Conservation (phyloP, 192 early-diverging fungal species). For the Linnemannia exigua region DNA sequence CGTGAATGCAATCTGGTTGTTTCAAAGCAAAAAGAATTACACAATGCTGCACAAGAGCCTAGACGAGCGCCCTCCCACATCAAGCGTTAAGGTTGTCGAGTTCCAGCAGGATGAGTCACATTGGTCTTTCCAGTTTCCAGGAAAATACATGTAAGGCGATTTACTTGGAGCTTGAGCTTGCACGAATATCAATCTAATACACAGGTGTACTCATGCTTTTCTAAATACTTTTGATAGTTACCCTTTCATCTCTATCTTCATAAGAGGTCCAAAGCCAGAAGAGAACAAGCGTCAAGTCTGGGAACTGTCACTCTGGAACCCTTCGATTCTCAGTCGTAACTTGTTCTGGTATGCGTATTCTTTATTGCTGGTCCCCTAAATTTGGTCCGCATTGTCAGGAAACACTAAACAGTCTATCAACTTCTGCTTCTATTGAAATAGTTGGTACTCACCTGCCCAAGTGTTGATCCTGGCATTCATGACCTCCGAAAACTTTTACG, state of each 20-base stretch:
- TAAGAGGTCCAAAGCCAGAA: constrained; percentile 14
- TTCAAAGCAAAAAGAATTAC: constrained; percentile 53
- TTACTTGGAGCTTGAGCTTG: background rate
- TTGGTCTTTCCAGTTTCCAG: constrained; percentile 39
- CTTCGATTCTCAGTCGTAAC: constrained; percentile 38
- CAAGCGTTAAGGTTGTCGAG: constrained; percentile 26
- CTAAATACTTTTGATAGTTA: constrained; percentile 4
- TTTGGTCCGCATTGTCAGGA: background rate
- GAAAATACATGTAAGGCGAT: constrained; percentile 26
- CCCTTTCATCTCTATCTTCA: constrained; percentile 29
- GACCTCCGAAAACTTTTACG: constrained; percentile 67
- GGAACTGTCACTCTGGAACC: constrained; percentile 54
- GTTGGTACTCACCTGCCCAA: constrained; percentile 77
- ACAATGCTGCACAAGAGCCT: constrained; percentile 33
- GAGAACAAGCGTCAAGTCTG: constrained; percentile 31
- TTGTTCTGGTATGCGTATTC: constrained; percentile 40
- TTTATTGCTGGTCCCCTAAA: background rate
- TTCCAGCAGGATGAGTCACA: constrained; percentile 24
- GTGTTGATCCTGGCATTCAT: constrained; percentile 66
- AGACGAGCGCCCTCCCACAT: constrained; percentile 24
- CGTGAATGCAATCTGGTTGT: constrained; percentile 39
- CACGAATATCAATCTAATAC: background rate
- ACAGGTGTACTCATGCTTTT: background rate
- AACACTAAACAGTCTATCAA: background rate
- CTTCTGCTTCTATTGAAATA: constrained; percentile 2